Base-by-base conservation (phyloP, 2,329 filamentous ascomycete genomes). In the Esteya vermicola region DNA sequence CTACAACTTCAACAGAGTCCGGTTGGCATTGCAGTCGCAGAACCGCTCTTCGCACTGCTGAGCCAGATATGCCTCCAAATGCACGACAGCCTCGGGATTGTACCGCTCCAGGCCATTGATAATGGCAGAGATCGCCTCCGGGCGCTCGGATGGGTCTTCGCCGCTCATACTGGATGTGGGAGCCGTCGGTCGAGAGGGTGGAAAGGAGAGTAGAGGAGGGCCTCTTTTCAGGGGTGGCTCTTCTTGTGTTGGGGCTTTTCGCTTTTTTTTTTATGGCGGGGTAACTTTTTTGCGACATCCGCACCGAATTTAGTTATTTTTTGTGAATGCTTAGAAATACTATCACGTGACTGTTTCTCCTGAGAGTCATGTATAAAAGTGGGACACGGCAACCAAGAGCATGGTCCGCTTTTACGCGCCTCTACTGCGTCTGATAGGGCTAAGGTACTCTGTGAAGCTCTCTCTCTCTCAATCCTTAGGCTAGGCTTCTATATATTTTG, bases 51-150 rank as follows among this genome's bases (percentile, higher is more conserved):
- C 89, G 70, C 91, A 98, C 67, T 98, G 91, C 63, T 86, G 79
- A 57, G 75, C 73, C 47, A 98, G 81, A 64, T 98, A 98, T 60
- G 85, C 81, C 72, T 98, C 89, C 62, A 98, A 91, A 50, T 84
- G 73, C 47, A 76, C 75, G 37, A 93, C 93, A 38, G 91, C 94
- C 69, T 98, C 91, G 32, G 91, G 91, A 64, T 98, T 98, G 70
- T 98, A 98, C 57, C 91, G 77, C 65, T 98, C 91, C 48, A 98
- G 84, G 52, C 91, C 89, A 65, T 89, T 94, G 58, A 98, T 85
- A 57, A 98, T 95, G 62, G 68, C 72, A 58, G 85, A 81, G 63
- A 98, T 93, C 61, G 91, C 79, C 51, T 91, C 84, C 53, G 91
- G 89, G 61, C 91, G 74, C 64, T 94, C 85, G 54, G 85, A 79